Evolutionary conservation across 2,329 filamentous ascomycete genomes (phyloP).

Genomic region (Fusarium annulatum): DNA sequence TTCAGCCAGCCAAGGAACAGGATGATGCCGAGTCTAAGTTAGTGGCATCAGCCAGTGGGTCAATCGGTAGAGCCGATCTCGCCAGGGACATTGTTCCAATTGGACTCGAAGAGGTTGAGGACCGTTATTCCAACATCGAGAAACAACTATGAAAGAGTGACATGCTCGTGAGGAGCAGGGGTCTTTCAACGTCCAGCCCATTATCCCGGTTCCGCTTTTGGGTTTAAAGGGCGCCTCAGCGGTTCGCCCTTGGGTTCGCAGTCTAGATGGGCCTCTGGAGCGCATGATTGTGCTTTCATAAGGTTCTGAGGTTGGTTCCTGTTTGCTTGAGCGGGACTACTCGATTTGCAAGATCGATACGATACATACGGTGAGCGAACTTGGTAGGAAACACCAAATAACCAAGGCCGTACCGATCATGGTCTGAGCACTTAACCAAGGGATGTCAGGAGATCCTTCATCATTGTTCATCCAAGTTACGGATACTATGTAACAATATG

Average conservation of each 20-base stretch:
- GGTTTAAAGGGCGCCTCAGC: constrained; percentile 7
- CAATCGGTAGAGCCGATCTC: constrained; percentile 19
- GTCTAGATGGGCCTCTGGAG: constrained; percentile 20
- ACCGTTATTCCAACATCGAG: constrained; percentile 9
- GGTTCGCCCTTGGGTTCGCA: constrained; percentile 21
- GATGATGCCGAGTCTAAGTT: neutral
- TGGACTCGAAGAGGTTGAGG: constrained; percentile 15
- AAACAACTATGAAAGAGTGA: constrained; percentile 9
- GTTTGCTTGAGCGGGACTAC: constrained; percentile 3
- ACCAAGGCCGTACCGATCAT: constrained; percentile 5
- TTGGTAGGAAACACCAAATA: constrained; percentile 26
- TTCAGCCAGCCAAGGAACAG: constrained; percentile 25
- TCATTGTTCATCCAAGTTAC: constrained; percentile 5
- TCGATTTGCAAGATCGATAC: neutral
- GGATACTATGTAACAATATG: neutral
- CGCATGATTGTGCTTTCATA: constrained; percentile 9
- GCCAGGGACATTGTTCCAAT: constrained; percentile 7
- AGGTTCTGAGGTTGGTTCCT: constrained; percentile 9
- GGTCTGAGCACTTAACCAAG: constrained; percentile 21
- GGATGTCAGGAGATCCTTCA: neutral
- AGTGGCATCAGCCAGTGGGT: constrained; percentile 23
- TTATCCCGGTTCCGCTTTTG: constrained; percentile 24
- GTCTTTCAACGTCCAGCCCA: constrained; percentile 20
- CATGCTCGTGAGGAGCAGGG: constrained; percentile 11
- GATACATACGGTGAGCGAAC: neutral